Evolutionary conservation across 768 basidiomycete species (phyloP).

Genomic region (Rhizopogon vinicolor): DNA sequence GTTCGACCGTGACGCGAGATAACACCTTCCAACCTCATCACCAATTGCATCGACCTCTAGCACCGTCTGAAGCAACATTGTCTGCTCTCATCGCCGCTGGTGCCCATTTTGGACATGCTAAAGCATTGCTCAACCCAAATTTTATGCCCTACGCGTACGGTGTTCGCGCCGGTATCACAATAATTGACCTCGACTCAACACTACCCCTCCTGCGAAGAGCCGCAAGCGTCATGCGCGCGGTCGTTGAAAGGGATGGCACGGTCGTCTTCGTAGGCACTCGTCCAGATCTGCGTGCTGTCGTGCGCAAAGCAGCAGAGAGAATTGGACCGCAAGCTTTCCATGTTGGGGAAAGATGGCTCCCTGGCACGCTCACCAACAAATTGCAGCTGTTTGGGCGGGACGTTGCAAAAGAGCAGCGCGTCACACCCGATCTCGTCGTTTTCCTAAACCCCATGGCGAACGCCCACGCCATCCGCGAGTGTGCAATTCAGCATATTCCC

Average conservation of each 20-base stretch:
- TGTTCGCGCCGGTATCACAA: constrained; percentile 79
- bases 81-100: constrained; percentile 91
- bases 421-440: constrained; percentile 83
- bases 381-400: constrained; percentile 65
- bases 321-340: constrained; percentile 79
- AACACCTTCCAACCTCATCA: constrained; percentile 75
- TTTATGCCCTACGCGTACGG: constrained; percentile 93
- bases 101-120: constrained; percentile 90
- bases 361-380: constrained; percentile 92
- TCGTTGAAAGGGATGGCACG: constrained; percentile 77
- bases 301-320: constrained; percentile 75
- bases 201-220: constrained; percentile 89
- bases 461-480: constrained; percentile 85
- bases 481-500: constrained; percentile 83
- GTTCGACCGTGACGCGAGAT: constrained; percentile 69
- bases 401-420: constrained; percentile 44
- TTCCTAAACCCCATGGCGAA: constrained; percentile 89
- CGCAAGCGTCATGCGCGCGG: constrained; percentile 77
- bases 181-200: constrained; percentile 95
- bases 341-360: constrained; percentile 86
- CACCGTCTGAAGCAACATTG: constrained; percentile 64
- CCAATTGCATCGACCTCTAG: constrained; percentile 53
- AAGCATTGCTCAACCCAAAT: constrained; percentile 80
- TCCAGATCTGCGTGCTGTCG: constrained; percentile 67
- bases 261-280: constrained; percentile 91